These are phyloP conservation scores for Aspergillus cavernicola DNA, from an alignment of 495 filamentous ascomycete genomes.

Conservation along the genomic window DNA sequence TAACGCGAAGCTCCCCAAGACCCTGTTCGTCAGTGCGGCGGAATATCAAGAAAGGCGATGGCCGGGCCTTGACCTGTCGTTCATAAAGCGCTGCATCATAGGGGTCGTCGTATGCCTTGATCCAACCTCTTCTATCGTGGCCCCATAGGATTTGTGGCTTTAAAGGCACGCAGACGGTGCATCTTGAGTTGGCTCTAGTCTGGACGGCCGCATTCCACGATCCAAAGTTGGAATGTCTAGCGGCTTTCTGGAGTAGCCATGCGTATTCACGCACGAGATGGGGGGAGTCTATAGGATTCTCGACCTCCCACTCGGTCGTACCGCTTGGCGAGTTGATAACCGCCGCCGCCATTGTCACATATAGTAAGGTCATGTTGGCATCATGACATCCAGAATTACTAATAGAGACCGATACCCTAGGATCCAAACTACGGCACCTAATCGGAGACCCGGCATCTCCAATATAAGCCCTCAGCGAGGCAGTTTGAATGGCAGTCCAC, in stretches of 20 bases:
- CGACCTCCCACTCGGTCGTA: conserved; percentile 20
- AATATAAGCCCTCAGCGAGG: conserved; percentile 10
- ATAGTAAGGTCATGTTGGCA: conserved; percentile 27
- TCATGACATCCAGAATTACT: conserved; percentile 18
- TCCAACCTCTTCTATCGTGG: conserved; percentile 12
- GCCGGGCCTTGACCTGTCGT: conserved; percentile 44
- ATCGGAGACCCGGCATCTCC: conserved; percentile 5
- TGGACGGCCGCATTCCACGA: conserved; percentile 26
- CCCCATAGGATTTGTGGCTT: conserved; percentile 42
- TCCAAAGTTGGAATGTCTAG: conserved; percentile 16
- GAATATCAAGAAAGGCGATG: conserved; percentile 45
- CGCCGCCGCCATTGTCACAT: conserved; percentile 15
- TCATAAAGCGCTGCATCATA: conserved; percentile 44
- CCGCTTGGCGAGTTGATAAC: conserved; percentile 11
- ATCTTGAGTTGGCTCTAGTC: conserved; percentile 3
- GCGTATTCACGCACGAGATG: conserved; percentile 22
- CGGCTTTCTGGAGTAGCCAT: conserved; percentile 32
- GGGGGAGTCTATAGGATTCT: conserved; percentile 18
- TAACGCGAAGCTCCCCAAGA: conserved; percentile 39
- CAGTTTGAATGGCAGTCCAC: conserved; percentile 15
- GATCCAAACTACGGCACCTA: conserved; percentile 13
- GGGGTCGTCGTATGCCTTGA: conserved; percentile 45
- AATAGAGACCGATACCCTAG: conserved; percentile 12
- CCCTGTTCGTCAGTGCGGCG: conserved; percentile 26
- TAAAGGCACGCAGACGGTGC: conserved; percentile 40